Evolutionary conservation across 495 filamentous ascomycete genomes (phyloP).

Genomic region (Aspergillus asperescens): DNA sequence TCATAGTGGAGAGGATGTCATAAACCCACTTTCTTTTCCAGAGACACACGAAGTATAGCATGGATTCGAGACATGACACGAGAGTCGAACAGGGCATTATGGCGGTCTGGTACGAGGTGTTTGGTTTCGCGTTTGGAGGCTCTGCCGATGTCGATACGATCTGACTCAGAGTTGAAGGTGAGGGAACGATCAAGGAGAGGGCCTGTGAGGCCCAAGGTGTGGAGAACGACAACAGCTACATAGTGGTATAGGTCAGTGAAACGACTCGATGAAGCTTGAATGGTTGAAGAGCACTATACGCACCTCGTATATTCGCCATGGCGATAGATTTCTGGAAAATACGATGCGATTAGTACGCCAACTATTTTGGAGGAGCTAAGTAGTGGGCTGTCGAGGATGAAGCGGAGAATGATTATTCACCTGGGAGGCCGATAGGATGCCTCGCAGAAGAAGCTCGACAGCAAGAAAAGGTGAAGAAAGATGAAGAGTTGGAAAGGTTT

Average conservation of each 20-base stretch:
- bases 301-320: constrained; percentile 16
- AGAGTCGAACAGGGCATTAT: constrained; percentile 75
- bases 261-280: background rate
- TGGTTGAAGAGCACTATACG: background rate
- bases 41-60: constrained; percentile 51
- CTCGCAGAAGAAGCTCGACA: background rate
- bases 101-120: constrained; percentile 39
- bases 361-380: background rate
- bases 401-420: background rate
- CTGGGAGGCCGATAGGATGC: background rate
- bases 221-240: constrained; percentile 29
- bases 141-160: constrained; percentile 48
- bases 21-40: constrained; percentile 41
- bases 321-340: background rate
- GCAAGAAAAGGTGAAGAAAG: background rate
- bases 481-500: background rate
- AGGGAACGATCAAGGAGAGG: constrained; percentile 27
- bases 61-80: constrained; percentile 79
- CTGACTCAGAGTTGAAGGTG: constrained; percentile 22
- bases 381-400: background rate
- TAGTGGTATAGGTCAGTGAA: constrained; percentile 13
- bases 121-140: constrained; percentile 54
- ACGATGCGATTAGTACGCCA: too few relatives aligned
- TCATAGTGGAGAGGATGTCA: background rate
- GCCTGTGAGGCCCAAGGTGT: constrained; percentile 19